Base-by-base conservation (phyloP, 1,284 basidiomycete species). In the Neolentinus lepideus region DNA sequence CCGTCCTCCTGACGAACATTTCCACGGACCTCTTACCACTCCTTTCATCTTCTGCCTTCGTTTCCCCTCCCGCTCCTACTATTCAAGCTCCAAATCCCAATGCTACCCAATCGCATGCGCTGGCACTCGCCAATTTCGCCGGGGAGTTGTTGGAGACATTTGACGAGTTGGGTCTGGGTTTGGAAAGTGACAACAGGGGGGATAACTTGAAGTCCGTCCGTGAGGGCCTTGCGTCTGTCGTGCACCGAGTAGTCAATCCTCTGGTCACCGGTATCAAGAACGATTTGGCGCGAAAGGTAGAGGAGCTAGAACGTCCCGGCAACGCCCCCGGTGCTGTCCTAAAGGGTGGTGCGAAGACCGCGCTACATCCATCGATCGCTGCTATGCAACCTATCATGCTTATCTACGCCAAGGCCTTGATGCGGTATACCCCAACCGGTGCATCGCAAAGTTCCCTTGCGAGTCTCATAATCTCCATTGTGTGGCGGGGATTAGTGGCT, bases 401-500 rank as follows among this genome's bases (percentile, higher is more conserved):
- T 2, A 61, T 82, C 2, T 87, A 89, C 62, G 71, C 77, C 6
- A 78, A 78, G 46, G 77, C 78, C 26, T 70, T 90, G 29, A 66
- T 69, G 9, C 78, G 81, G n/a, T 85, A 81, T 64, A 79, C 80
- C 6, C 69, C 73, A 2, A 76, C 79, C 4, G 65, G 73, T 12
- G 66, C 76, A 2, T 77, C 83, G 0, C 83, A 90, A 60, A 71
- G 77, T 16, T 69, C 75, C 0, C 73, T 90, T 22, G 86, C 87
- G 0, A 79, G 83, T 1, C 77, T 89, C 58, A 74, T 88, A 58
- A 89, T 91, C 62, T 83, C 81, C 8, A 66, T 88, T 1, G 70
- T 88, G 1, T 91, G 89, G 89, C 79, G 78, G 12, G 81, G 79
- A 2, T 74, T 90, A 53, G 80, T 90, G 26, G 84, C 86, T 14